These are phyloP conservation scores for Dictyostelium intermedium DNA, from an alignment of 78 protist genomes.

Conservation along the genomic window DNA sequence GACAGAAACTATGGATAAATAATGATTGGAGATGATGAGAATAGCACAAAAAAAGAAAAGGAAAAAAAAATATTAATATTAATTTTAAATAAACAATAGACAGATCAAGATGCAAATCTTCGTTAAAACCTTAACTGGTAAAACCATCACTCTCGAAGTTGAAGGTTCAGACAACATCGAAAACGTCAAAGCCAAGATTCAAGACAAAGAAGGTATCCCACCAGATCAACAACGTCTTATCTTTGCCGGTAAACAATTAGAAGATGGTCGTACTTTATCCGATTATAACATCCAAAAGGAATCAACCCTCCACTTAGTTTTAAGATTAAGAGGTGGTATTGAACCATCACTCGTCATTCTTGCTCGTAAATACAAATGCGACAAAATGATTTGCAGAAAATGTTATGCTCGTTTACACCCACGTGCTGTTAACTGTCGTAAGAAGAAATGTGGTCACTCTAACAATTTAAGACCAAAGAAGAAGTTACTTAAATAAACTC, in stretches of 20 bases:
- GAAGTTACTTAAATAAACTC: conserved; percentile 96
- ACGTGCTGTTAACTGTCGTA: conserved; percentile 99
- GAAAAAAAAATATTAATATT: not conserved
- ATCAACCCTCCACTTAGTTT: conserved; percentile 97
- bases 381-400: conserved; percentile 98
- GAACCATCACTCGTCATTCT: conserved; percentile 98
- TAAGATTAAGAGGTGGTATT: conserved; percentile 98
- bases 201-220: conserved; percentile 99
- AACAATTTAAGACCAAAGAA: conserved; percentile 99
- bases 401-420: conserved; percentile 99
- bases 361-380: conserved; percentile 98
- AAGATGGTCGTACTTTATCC: conserved; percentile 97
- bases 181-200: conserved; percentile 98
- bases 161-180: conserved; percentile 97
- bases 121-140: conserved; percentile 98
- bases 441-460: conserved; percentile 99
- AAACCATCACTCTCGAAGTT: conserved; percentile 99
- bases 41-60: too few relatives aligned
- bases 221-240: conserved; percentile 99
- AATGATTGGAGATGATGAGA: too few relatives aligned
- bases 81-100: not conserved
- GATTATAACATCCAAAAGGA: conserved; percentile 99
- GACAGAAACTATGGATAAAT: not conserved
- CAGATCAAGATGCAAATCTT: conserved; percentile 94
- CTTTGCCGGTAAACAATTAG: conserved; percentile 99